Base-by-base conservation (phyloP, 495 filamentous ascomycete genomes). In the Penicillium manginii region DNA sequence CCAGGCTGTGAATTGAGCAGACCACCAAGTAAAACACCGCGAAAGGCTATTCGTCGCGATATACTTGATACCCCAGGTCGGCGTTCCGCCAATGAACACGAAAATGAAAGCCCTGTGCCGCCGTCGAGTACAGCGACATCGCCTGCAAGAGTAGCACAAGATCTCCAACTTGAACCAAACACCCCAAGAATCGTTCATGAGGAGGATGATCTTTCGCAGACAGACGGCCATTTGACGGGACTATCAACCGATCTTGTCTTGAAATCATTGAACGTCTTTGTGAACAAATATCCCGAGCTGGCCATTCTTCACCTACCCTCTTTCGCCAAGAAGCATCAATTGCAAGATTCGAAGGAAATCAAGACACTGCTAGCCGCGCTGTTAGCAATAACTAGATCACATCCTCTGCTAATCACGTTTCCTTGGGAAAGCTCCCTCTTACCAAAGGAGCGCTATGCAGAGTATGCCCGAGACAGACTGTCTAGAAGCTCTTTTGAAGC, bases 241-340 rank as follows among this genome's bases (percentile, higher is more conserved):
- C 14, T 64, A 0, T 43, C 57, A 1, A 56, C 31, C 2, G 35
- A 43, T 4, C 32, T 61, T 11, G 52, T 66, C 14, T 46, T 66
- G 17, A 63, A 66, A 17, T 54, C 50, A 5, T 32, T 66, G 35
- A 63, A 66, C 45, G 54, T 57, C 10, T 66, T 66, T 23, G 59
- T 54, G 12, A 60, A 62, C 21, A 66, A 63, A 46, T 60, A 60
- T 37, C 63, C 63, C 7, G 63, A 66, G 18, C 54, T 66, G 8
- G 60, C 52, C 21, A 63, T 66, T 29, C 39, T 63, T 1, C 57
- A 66, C 48, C 46, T 60, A 0, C 57, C 60, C 0, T 35, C 48
- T 14, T 54, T 66, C 21, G 49, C 59, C 39, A 32, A 60, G 48
- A 60, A 60, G 18, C 53, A 60, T 3, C 60, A 62, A 10, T 57